Conservation (phyloP, 352 stramenopile species). For the Globisporangium viniferum region DNA sequence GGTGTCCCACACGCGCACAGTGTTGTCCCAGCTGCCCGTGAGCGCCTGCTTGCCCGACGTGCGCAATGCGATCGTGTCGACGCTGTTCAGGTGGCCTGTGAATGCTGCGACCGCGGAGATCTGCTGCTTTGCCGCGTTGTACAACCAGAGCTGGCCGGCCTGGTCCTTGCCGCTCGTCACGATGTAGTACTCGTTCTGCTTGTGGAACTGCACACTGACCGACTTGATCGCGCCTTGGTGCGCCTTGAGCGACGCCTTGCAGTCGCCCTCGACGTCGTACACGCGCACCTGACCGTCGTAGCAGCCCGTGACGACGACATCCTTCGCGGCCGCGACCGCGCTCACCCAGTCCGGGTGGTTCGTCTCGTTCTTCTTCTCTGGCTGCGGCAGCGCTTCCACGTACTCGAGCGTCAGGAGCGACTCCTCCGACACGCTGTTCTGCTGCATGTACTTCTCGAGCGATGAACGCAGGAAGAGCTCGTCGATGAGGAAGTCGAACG, state of each 20-base stretch:
- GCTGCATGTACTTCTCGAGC: constrained; percentile 73
- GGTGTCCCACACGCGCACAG: constrained; percentile 66
- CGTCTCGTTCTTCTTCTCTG: constrained; percentile 55
- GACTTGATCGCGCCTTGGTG: constrained; percentile 77
- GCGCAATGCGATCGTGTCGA: constrained; percentile 56
- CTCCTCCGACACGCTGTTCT: constrained; percentile 70
- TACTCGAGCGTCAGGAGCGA: constrained; percentile 87
- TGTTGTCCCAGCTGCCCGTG: constrained; percentile 85
- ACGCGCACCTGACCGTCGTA: constrained; percentile 86
- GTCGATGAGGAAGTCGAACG: constrained; percentile 88
- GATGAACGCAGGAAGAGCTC: constrained; percentile 71
- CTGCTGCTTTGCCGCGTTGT: constrained; percentile 29
- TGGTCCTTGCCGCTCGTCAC: constrained; percentile 79
- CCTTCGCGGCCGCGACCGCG: constrained; percentile 43
- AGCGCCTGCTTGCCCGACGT: constrained; percentile 37
- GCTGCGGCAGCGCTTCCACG: constrained; percentile 76
- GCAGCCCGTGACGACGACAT: constrained; percentile 76
- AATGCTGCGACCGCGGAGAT: constrained; percentile 52
- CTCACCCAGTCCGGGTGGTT: constrained; percentile 88
- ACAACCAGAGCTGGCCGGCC: constrained; percentile 64
- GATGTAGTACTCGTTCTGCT: constrained; percentile 54
- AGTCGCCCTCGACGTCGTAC: constrained; percentile 55
- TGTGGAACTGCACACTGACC: constrained; percentile 37
- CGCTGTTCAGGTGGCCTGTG: constrained; percentile 78
- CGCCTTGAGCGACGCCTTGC: constrained; percentile 61